Conservation (phyloP, 805 yeast genomes). For the Candida dajiaensis region DNA sequence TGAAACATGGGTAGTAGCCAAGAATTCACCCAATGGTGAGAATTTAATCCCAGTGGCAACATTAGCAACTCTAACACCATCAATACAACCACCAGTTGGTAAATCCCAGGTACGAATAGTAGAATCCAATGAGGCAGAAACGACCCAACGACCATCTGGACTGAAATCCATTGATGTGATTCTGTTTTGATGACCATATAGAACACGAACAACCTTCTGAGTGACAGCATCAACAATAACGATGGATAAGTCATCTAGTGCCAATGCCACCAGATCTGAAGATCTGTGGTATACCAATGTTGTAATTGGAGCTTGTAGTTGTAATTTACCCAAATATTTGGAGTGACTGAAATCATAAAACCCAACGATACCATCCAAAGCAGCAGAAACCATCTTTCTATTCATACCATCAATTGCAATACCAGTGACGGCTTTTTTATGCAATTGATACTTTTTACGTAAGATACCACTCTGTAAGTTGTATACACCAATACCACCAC, state of each 20-base stretch:
- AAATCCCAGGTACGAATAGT: constrained; percentile 96
- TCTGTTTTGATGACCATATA: constrained; percentile 86
- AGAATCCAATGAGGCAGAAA: constrained; percentile 75
- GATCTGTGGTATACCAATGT: constrained; percentile 70
- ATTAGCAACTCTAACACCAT: constrained; percentile 71
- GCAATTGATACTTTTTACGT: constrained; percentile 63
- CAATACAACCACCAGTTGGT: constrained; percentile 95
- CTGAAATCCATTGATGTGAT: constrained; percentile 85
- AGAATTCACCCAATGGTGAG: constrained; percentile 81
- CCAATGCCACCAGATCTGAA: constrained; percentile 79
- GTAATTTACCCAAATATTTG: constrained; percentile 57
- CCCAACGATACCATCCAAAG: constrained; percentile 84
- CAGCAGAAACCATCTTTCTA: constrained; percentile 76
- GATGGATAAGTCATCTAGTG: constrained; percentile 81
- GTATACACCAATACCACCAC: constrained; percentile 79
- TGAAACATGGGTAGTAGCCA: constrained; percentile 88
- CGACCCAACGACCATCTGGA: constrained; percentile 93
- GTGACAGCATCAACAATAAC: constrained; percentile 80
- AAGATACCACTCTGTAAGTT: constrained; percentile 88
- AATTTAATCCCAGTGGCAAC: constrained; percentile 80
- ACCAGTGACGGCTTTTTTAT: constrained; percentile 82
- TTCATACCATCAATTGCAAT: constrained; percentile 88
- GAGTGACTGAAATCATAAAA: constrained; percentile 80
- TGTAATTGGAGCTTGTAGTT: constrained; percentile 73
- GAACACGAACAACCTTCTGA: constrained; percentile 74